Conservation (phyloP, 805 yeast genomes). For the Lipomyces anomalus region DNA sequence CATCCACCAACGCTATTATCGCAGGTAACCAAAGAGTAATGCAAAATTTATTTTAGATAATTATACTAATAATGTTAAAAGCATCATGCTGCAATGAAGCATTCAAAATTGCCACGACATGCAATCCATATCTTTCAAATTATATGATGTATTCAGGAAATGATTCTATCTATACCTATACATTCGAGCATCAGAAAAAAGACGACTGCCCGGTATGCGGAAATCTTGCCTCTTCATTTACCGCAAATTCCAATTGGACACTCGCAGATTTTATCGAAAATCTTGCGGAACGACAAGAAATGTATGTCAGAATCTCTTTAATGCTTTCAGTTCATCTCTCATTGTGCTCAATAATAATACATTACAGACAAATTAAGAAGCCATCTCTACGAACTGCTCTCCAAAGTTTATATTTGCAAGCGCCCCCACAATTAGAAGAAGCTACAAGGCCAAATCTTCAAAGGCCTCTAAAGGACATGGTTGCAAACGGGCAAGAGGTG, state of each 20-base stretch:
- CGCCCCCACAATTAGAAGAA: conserved; percentile 44
- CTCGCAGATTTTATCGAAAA: conserved; percentile 42
- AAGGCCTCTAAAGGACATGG: conserved; percentile 35
- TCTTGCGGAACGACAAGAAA: conserved; percentile 31
- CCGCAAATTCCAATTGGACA: conserved; percentile 28
- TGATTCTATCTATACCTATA: conserved; percentile 67
- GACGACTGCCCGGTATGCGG: conserved; percentile 78
- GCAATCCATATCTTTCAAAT: conserved; percentile 62
- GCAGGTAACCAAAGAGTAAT: conserved; percentile 49
- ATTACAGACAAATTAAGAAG: conserved; percentile 29
- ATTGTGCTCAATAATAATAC: background rate
- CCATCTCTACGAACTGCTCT: conserved; percentile 45
- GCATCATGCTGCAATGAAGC: conserved; percentile 76
- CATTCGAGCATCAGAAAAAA: conserved; percentile 57
- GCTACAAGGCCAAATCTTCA: conserved; percentile 43
- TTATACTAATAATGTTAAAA: too few species aligned
- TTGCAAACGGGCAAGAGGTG: conserved; percentile 44
- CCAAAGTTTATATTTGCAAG: conserved; percentile 41
- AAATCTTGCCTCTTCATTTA: conserved; percentile 24
- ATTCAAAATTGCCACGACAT: conserved; percentile 66
- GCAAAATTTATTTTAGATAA: too few species aligned
- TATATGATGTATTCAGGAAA: conserved; percentile 86
- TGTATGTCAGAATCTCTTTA: conserved; percentile 26
- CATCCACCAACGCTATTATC: conserved; percentile 86
- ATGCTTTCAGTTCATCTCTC: background rate